Base-by-base conservation (phyloP, 2,329 filamentous ascomycete species). In the Alternaria consortialis region DNA sequence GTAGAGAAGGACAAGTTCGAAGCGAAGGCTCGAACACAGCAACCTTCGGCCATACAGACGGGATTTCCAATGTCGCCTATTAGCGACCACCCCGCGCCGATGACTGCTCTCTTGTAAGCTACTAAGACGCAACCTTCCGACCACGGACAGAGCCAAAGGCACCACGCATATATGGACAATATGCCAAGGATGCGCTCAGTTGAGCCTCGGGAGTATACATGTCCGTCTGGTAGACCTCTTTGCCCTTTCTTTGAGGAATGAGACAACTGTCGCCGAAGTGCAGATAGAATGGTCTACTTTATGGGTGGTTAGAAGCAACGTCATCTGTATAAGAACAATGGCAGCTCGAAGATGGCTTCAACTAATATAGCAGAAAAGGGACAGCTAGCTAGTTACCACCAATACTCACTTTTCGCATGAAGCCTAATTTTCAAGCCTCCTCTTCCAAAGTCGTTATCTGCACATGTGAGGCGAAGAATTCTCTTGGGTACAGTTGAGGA, bases 51-150 rank as follows among this genome's bases (percentile, higher is more conserved):
- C 40, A 32, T 39, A 23, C 34, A 48, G 37, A 43, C 23, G 15
- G 31, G 43, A 34, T 34, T 52, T 42, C 23, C 48, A 20, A 12
- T 43, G 48, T 25, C 27, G 25, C n/a, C 32, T 34, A 32, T 17
- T 17, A 43, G 25, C 12, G 11, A 15, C 17, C 23, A 25, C 27
- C 23, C 47, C 17, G 31, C 29, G 8, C 60, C 23, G 17, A 53
- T 34, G 39, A 50, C 23, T 50, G 48, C 57, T 50, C 31, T 42
- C 36, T 43, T 44, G 27, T 48, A 25, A 42, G 29, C 32, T 13
- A 47, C 29, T 27, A 29, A 11, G 27, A 25, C 46, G 46, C 32
- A 27, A 37, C 12, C 46, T 27, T 17, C 31, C 46, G 17, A 50
- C 23, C 5, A 56, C 23, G 29, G 56, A 42, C 32, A 32, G 37